phyloP scores from a whole-genome alignment of 148 eudicot species.

The Rhododendron mucronatum region DNA sequence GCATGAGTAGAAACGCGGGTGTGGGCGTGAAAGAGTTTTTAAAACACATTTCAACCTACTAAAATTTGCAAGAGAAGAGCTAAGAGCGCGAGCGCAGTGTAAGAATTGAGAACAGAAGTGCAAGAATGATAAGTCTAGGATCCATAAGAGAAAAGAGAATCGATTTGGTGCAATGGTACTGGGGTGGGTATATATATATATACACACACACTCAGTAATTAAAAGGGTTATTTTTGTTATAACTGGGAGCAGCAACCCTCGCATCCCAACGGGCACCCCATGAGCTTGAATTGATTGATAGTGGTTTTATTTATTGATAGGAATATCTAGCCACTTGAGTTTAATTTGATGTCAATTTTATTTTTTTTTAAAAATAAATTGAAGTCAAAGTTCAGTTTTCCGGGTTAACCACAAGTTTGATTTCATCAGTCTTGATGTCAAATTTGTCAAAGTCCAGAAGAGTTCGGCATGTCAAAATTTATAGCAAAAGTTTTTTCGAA shows the following conservation, averaged over 20 bases:
- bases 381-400: neutral
- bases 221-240: neutral
- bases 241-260: neutral
- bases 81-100: too few relatives aligned
- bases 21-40: too few relatives aligned
- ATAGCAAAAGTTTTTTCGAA: too few relatives aligned
- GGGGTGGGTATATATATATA: neutral
- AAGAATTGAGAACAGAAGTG: too few relatives aligned
- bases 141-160: neutral
- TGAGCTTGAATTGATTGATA: neutral
- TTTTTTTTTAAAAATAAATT: too few relatives aligned
- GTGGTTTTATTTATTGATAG: neutral
- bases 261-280: neutral
- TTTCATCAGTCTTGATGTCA: too few relatives aligned
- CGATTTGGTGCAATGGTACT: neutral
- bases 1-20: too few relatives aligned
- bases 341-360: neutral
- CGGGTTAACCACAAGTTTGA: too few relatives aligned
- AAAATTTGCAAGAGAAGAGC: neutral
- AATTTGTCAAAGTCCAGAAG: neutral
- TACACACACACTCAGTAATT: too few relatives aligned
- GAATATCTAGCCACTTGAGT: neutral
- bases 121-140: neutral
- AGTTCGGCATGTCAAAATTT: neutral
- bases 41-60: too few relatives aligned